These are phyloP conservation scores for Podila clonocystis DNA, from an alignment of 192 early-diverging fungal genomes.

Conservation along the genomic window DNA sequence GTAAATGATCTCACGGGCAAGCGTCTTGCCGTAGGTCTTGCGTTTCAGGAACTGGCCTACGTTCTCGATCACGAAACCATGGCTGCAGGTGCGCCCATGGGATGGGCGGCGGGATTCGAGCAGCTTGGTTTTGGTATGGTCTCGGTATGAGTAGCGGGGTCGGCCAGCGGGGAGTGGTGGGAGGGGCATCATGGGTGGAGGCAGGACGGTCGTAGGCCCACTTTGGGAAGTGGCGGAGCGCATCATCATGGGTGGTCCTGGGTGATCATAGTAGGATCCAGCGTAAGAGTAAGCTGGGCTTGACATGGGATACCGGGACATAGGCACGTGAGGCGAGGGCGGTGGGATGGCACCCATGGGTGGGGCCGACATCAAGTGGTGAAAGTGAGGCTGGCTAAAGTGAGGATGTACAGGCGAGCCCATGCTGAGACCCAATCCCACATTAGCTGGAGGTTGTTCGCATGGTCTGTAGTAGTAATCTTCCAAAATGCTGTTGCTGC, in stretches of 20 bases:
- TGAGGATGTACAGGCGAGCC: background rate
- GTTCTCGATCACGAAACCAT: slow-evolving; percentile 32
- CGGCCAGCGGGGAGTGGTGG: slow-evolving; percentile 16
- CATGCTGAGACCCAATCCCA: background rate
- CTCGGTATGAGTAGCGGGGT: slow-evolving; percentile 16
- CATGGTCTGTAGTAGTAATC: background rate
- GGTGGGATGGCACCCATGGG: background rate
- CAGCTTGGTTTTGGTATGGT: slow-evolving; percentile 23
- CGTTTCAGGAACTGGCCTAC: slow-evolving; percentile 31
- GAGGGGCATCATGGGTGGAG: slow-evolving; percentile 28
- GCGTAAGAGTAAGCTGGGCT: background rate
- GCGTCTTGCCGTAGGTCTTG: slow-evolving; percentile 24
- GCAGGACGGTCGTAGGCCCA: background rate
- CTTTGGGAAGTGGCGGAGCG: background rate
- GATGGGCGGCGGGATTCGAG: slow-evolving; percentile 13
- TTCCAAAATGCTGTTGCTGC: background rate
- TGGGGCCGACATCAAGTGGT: background rate
- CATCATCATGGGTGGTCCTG: background rate
- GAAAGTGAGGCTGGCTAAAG: background rate
- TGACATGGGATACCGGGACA: background rate
- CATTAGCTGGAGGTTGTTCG: background rate
- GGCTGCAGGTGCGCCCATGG: slow-evolving; percentile 23
- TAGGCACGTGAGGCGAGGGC: background rate
- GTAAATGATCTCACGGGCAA: slow-evolving; percentile 30
- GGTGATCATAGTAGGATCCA: background rate